Evolutionary conservation across 305 asterid species (phyloP).

Genomic region (Rubia occidens): DNA sequence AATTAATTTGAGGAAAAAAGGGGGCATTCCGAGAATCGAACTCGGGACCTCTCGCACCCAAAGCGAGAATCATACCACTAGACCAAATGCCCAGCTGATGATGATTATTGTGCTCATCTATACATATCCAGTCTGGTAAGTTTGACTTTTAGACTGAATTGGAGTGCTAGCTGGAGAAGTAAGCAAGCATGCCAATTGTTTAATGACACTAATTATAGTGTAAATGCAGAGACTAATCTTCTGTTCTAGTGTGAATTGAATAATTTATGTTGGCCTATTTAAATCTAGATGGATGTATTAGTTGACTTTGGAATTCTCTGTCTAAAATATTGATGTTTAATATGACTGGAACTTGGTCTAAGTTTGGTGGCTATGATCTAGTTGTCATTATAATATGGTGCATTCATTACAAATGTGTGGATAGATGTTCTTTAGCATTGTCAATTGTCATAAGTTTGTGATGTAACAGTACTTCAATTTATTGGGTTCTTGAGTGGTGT

Average conservation of each 20-base stretch:
- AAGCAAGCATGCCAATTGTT: neutral
- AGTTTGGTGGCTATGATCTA: too few species aligned
- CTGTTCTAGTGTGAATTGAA: neutral
- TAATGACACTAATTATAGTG: neutral
- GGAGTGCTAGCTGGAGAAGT: neutral
- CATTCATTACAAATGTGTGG: neutral
- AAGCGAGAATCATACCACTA: constrained; percentile 99
- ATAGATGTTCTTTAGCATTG: neutral
- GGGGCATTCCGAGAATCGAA: constrained; percentile 99
- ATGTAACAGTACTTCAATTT: neutral
- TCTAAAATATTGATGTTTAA: neutral
- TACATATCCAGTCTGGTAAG: neutral
- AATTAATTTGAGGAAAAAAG: neutral
- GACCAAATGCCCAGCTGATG: constrained; percentile 82
- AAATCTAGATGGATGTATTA: neutral
- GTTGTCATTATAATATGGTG: neutral
- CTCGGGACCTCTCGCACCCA: constrained; percentile 99
- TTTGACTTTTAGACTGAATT: neutral
- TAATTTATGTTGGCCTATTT: neutral
- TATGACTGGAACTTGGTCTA: neutral
- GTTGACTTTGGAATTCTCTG: neutral
- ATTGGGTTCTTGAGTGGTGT: neutral
- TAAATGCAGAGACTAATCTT: neutral
- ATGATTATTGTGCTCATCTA: neutral
- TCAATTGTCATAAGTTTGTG: neutral